A percentile compares a stretch with the other conserved stretches of the same genome.
phyloP scores from a whole-genome alignment of 129 eudicot species.

The Glebionis coronaria region DNA sequence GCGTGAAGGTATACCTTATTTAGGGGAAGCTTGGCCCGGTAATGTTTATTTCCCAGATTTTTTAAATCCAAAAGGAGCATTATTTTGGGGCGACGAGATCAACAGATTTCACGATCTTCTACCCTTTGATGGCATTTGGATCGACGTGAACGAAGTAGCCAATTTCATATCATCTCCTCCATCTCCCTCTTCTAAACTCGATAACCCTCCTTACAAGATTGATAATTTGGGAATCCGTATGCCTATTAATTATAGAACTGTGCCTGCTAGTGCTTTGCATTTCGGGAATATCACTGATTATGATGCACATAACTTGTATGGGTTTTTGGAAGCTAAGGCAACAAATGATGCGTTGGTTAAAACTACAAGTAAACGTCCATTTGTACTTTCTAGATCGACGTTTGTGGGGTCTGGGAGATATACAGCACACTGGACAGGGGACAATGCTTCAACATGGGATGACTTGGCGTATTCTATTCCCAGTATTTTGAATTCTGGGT shows the following conservation, averaged over 20 bases:
- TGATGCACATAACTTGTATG: constrained; percentile 77
- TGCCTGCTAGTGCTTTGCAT: constrained; percentile 66
- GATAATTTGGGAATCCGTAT: constrained; percentile 48
- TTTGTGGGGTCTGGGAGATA: constrained; percentile 83
- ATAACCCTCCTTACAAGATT: constrained; percentile 80
- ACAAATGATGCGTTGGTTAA: constrained; percentile 49
- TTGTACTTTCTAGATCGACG: constrained; percentile 65
- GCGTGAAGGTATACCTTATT: constrained; percentile 55
- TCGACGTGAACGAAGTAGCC: constrained; percentile 76
- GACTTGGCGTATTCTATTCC: constrained; percentile 78
- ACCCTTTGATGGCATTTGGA: constrained; percentile 69
- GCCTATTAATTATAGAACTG: constrained; percentile 52
- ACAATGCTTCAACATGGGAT: constrained; percentile 84
- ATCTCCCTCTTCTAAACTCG: constrained; percentile 52
- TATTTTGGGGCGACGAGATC: constrained; percentile 59
- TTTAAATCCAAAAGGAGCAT: constrained; percentile 45
- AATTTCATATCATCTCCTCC: constrained; percentile 56
- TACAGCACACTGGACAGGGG: constrained; percentile 93
- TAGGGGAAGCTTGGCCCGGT: constrained; percentile 76
- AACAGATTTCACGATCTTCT: constrained; percentile 38
- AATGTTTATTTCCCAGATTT: constrained; percentile 63
- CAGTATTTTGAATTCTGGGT: constrained; percentile 60
- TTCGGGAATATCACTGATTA: constrained; percentile 66
- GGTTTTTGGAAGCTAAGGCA: constrained; percentile 63
- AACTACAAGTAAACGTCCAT: constrained; percentile 59